Evolutionary conservation across 2,329 filamentous ascomycete species (phyloP), one percentile per base, ranked within the genome.

Genomic region (Trichothecium sympodiale): DNA sequence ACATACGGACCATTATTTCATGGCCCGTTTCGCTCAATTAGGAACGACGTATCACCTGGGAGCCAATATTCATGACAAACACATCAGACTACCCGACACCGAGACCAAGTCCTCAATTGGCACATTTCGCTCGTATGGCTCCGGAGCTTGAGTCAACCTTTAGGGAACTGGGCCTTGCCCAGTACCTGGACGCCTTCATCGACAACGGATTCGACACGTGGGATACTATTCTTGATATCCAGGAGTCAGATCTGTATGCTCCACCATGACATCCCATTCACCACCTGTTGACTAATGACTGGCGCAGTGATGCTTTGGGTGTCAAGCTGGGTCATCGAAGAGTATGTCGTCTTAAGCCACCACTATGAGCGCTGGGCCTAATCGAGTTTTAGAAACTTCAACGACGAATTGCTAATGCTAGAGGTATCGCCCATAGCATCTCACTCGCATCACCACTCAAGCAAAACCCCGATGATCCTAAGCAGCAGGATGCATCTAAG

Each of bases 151-250:
- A 67, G 46, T 59, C 67, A 27, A 71, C 80, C 45, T 77, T 89
- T 54, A 70, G 74, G 60, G 80, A 83, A 67, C 67, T 89, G 66
- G 83, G 83, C 53, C 69, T 91, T 56, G 67, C 74, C 60, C 81
- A 87, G 59, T 89, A 91, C 61, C 71, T 83, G 40, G 69, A 79
- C 45, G 61, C 67, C 38, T 83, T 91, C 47, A 54, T 84, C 30
- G 75, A 83, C 36, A 83, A 89, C 57, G 84, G 84, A 3, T 91
- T 91, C 55, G 84, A 91, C 55, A 77, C 78, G 9, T 89, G 84
- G 84, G 81, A 86, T 25, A 87, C 80, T 1, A 78, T 89, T 37
- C 65, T 87, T 34, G 83, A 89, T 51, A 87, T 91, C 36, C 86
- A 83, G 41, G 84, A 89, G 57, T 83, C 81, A 17, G 84, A 91